phyloP scores from a whole-genome alignment of 2,329 filamentous ascomycete genomes.

The Hirsutella thompsonii region DNA sequence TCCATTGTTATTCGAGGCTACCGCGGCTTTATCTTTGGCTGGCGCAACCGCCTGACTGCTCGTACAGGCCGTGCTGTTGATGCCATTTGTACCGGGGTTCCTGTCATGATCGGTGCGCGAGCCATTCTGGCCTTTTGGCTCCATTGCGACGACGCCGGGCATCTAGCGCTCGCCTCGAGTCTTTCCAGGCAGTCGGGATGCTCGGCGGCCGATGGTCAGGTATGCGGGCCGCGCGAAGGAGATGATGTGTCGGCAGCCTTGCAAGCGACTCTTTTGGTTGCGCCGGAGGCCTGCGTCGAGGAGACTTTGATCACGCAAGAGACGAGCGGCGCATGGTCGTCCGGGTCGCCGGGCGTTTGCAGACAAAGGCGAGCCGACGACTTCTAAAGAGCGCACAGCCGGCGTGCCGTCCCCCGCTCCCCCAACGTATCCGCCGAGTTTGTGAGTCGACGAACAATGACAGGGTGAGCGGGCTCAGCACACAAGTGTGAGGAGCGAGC shows the following conservation, averaged over 20 bases:
- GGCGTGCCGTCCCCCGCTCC: background rate
- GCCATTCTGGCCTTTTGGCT: constrained; percentile 39
- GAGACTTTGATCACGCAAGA: background rate
- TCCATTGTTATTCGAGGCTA: constrained; percentile 5
- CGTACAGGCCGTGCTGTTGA: constrained; percentile 23
- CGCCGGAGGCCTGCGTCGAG: background rate
- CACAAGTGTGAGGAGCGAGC: background rate
- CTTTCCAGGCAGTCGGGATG: constrained; percentile 1
- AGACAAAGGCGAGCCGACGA: background rate
- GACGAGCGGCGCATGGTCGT: background rate
- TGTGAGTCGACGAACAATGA: background rate
- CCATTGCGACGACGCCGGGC: constrained; percentile 42
- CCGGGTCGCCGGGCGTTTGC: background rate
- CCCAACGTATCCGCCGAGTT: background rate
- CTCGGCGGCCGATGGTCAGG: background rate
- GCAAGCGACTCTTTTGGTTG: background rate
- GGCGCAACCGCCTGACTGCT: constrained; percentile 11
- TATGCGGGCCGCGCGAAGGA: background rate
- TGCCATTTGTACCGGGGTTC: constrained; percentile 29
- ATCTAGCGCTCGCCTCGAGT: constrained; percentile 19
- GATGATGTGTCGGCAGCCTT: background rate
- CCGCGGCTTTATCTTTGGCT: constrained; percentile 19
- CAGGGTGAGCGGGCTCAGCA: background rate
- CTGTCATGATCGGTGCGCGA: constrained; percentile 43
- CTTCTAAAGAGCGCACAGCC: background rate